Evolutionary conservation across 1,139 yeast genomes (phyloP).

Genomic region (Arxiozyma heterogenica): DNA sequence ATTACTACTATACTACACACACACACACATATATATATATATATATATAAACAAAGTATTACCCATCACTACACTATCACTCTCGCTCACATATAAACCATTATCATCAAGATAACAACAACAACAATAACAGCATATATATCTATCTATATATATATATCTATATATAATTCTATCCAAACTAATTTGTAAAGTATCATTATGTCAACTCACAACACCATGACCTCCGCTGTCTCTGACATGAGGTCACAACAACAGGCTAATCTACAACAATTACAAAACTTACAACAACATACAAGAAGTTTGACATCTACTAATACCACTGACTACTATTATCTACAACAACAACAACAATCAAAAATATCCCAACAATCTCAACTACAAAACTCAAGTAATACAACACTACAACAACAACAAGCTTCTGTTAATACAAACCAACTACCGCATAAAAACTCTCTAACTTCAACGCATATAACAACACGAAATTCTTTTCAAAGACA

Average conservation of each 20-base stretch:
- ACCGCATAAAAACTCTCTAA: slow-evolving; percentile 8
- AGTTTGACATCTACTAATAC: slow-evolving; percentile 8
- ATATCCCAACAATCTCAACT: slow-evolving; percentile 2
- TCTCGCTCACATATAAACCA: no score
- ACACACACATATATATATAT: no score
- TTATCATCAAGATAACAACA: background rate
- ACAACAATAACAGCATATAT: no score
- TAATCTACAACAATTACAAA: slow-evolving; percentile 31
- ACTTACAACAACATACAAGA: slow-evolving; percentile 20
- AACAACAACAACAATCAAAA: background rate
- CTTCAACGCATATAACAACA: slow-evolving; percentile 6
- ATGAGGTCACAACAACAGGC: slow-evolving; percentile 34
- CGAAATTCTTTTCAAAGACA: slow-evolving; percentile 8
- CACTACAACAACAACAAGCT: background rate
- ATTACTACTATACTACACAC: no score
- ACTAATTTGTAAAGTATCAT: background rate
- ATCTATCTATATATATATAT: no score
- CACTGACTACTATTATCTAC: slow-evolving; percentile 4
- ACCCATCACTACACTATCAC: no score
- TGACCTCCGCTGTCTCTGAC: slow-evolving; percentile 31
- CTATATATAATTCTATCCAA: background rate
- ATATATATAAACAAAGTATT: no score
- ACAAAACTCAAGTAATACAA: background rate
- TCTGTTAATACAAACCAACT: background rate
- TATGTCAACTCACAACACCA: slow-evolving; percentile 33